Percentiles rank a stretch among this genome's conserved stretches.
Evolutionary conservation across 2,329 filamentous ascomycete genomes (phyloP).

Genomic region (Venturia asperata): DNA sequence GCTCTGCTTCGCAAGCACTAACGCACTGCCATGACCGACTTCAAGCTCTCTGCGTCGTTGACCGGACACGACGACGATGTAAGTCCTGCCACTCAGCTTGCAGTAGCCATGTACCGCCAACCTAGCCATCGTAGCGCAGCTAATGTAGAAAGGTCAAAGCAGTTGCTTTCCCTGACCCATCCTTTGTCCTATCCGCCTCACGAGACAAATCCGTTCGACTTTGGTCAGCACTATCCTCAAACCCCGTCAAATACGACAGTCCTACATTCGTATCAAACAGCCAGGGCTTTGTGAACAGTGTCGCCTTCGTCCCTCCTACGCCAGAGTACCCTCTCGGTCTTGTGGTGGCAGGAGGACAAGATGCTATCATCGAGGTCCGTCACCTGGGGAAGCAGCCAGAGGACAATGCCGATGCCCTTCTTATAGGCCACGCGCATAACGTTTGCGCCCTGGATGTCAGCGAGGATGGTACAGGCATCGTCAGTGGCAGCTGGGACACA

Average conservation of each 20-base stretch:
- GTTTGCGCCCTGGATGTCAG: slow-evolving; percentile 80
- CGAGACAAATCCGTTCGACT: slow-evolving; percentile 83
- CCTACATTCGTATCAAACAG: slow-evolving; percentile 71
- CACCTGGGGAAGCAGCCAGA: slow-evolving; percentile 58
- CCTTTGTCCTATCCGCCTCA: slow-evolving; percentile 74
- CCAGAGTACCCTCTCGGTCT: slow-evolving; percentile 67
- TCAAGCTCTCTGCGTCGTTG: slow-evolving; percentile 87
- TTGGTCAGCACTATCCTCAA: slow-evolving; percentile 64
- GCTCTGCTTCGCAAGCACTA: no score
- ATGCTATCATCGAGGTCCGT: slow-evolving; percentile 87
- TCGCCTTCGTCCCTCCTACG: slow-evolving; percentile 68
- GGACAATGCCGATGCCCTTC: slow-evolving; percentile 75
- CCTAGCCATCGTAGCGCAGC: neutral
- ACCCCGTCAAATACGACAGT: slow-evolving; percentile 62
- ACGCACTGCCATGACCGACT: slow-evolving; percentile 59
- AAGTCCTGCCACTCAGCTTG: slow-evolving; percentile 33
- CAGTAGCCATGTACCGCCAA: neutral
- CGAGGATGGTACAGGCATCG: slow-evolving; percentile 62
- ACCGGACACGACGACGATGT: slow-evolving; percentile 91
- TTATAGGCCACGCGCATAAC: slow-evolving; percentile 81
- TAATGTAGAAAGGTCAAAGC: slow-evolving; percentile 65
- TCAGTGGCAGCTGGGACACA: slow-evolving; percentile 91
- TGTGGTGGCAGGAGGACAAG: slow-evolving; percentile 80
- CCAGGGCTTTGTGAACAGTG: slow-evolving; percentile 77
- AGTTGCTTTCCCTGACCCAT: slow-evolving; percentile 67